Percentiles rank a stretch among this genome's conserved stretches.
Conservation (phyloP, 805 yeast species). For the Candida adriatica region DNA sequence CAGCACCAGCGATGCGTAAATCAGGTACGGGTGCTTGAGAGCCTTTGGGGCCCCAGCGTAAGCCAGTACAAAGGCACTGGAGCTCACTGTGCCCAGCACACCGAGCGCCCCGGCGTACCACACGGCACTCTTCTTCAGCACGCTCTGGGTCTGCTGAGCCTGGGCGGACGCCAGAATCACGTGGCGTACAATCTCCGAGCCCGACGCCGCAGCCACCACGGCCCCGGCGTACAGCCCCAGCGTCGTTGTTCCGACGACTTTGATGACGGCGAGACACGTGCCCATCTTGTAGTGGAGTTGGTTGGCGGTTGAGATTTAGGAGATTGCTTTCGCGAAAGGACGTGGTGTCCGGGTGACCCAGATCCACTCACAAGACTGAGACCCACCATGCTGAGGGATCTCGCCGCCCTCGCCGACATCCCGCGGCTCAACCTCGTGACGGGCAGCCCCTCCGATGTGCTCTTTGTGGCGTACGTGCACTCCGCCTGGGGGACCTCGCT, state of each 20-base stretch:
- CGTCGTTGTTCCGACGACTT: slow-evolving; percentile 58
- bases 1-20: slow-evolving; percentile 35
- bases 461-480: no score
- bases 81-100: slow-evolving; percentile 40
- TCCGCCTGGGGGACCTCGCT: no score
- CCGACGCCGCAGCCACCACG: slow-evolving; percentile 28
- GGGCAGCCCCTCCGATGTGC: no score
- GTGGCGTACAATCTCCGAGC: slow-evolving; percentile 22
- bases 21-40: slow-evolving; percentile 66
- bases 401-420: no score
- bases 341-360: no score
- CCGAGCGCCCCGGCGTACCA: slow-evolving; percentile 23
- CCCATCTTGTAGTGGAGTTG: slow-evolving; percentile 45
- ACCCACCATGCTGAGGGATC: no score
- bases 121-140: slow-evolving; percentile 15
- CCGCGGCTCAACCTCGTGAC: no score
- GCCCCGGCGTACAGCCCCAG: slow-evolving; percentile 59
- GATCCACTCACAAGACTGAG: no score
- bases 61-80: slow-evolving; percentile 48
- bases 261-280: slow-evolving; percentile 48
- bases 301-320: no score
- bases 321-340: no score
- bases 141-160: slow-evolving; percentile 16
- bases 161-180: slow-evolving; percentile 29
- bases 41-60: slow-evolving; percentile 46